Evolutionary conservation across 2,329 filamentous ascomycete genomes (phyloP).

Genomic region (Exophiala phaeomuriformis): DNA sequence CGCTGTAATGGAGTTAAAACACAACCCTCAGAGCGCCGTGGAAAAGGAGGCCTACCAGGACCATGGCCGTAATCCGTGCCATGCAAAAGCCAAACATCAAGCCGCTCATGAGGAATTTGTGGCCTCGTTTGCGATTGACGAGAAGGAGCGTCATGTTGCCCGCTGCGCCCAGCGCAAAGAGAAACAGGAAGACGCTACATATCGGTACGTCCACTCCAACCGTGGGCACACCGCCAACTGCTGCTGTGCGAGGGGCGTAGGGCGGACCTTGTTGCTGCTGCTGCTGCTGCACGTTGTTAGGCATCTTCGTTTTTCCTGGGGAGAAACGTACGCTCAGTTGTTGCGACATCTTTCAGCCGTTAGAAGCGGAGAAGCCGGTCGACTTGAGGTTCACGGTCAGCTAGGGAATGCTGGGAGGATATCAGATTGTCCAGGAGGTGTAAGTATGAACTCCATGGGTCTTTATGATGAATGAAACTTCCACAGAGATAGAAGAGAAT

Average conservation of each 20-base stretch:
- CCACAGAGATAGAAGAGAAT: too few species aligned
- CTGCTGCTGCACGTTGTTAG: neutral
- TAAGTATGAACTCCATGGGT: neutral
- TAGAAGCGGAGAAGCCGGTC: too few species aligned
- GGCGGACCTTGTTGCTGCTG: constrained; percentile 39
- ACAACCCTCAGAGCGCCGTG: neutral
- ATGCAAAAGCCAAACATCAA: constrained; percentile 46
- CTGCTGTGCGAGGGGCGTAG: constrained; percentile 31
- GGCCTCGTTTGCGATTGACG: constrained; percentile 36
- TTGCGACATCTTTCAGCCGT: neutral
- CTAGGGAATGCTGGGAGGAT: neutral
- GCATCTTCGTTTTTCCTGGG: neutral
- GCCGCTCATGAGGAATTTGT: constrained; percentile 46
- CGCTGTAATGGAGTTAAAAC: constrained; percentile 28
- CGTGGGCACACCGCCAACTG: constrained; percentile 46
- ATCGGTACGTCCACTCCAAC: constrained; percentile 44
- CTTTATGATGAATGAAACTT: neutral
- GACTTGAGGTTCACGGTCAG: neutral
- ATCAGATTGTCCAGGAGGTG: neutral
- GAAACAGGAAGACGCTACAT: constrained; percentile 53
- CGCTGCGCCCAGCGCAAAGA: constrained; percentile 39
- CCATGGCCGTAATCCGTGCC: constrained; percentile 41
- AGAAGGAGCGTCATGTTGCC: constrained; percentile 42
- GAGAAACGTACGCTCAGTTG: neutral
- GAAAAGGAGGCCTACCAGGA: constrained; percentile 30